Percentiles rank a stretch among this genome's conserved stretches.
Conservation (phyloP, 345 rosid genomes). For the Eucalyptus sp. region DNA sequence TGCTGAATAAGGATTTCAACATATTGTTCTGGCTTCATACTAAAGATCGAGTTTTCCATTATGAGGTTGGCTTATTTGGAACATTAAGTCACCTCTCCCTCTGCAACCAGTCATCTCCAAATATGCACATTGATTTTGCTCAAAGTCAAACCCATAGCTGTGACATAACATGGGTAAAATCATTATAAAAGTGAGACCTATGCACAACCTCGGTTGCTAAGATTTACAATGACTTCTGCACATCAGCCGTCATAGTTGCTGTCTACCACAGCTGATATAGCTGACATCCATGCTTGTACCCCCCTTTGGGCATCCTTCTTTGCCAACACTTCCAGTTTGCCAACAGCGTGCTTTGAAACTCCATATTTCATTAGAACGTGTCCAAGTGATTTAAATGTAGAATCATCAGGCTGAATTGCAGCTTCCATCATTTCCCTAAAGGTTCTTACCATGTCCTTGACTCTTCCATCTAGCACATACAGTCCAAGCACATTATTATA, state of each 20-base stretch:
- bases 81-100: background rate
- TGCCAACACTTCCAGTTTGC: slow-evolving; percentile 32
- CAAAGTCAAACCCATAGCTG: background rate
- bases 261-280: slow-evolving; percentile 42
- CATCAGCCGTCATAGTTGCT: background rate
- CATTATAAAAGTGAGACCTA: background rate
- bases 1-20: background rate
- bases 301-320: slow-evolving; percentile 44
- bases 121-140: background rate
- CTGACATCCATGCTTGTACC: slow-evolving; percentile 39
- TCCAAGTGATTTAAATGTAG: slow-evolving; percentile 61
- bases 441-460: slow-evolving; percentile 40
- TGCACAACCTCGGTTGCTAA: background rate
- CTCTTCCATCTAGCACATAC: slow-evolving; percentile 56
- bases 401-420: slow-evolving; percentile 44
- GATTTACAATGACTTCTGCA: background rate
- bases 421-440: slow-evolving; percentile 69
- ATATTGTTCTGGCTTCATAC: background rate
- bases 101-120: background rate
- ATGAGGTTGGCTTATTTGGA: background rate
- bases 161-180: background rate
- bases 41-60: background rate
- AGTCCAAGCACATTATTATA: slow-evolving; percentile 61
- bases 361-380: slow-evolving; percentile 61
- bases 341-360: slow-evolving; percentile 46